A percentile compares a stretch with the other conserved stretches of the same genome.
Conservation (phyloP, 1,284 basidiomycete genomes). For the Calocybe gambosa region DNA sequence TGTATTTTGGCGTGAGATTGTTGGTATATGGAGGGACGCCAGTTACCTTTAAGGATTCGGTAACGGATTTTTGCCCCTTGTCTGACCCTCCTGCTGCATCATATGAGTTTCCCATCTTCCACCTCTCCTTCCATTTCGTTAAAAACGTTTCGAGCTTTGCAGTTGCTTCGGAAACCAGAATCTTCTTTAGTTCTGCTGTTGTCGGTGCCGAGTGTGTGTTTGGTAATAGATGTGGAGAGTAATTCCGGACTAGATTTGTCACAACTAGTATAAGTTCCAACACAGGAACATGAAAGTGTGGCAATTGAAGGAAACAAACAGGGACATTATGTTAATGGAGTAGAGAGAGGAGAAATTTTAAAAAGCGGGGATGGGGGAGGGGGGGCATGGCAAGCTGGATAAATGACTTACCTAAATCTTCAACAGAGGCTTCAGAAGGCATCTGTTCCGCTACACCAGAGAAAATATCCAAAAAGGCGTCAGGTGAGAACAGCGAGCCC, state of each 20-base stretch:
- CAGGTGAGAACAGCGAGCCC: slow-evolving; percentile 45
- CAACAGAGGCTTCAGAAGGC: slow-evolving; percentile 55
- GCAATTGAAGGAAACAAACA: slow-evolving; percentile 14
- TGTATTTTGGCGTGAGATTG: slow-evolving; percentile 20
- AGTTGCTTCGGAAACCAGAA: slow-evolving; percentile 49
- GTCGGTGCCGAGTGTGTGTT: slow-evolving; percentile 62
- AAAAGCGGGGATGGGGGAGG: slow-evolving; percentile 14
- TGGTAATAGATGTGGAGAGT: slow-evolving; percentile 77
- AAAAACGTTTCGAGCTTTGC: slow-evolving; percentile 34
- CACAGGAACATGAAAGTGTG: slow-evolving; percentile 26
- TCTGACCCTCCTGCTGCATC: slow-evolving; percentile 13
- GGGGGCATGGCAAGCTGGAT: slow-evolving; percentile 21
- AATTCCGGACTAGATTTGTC: slow-evolving; percentile 84
- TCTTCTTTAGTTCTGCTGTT: slow-evolving; percentile 58
- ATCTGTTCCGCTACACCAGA: slow-evolving; percentile 63
- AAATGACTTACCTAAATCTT: slow-evolving; percentile 68
- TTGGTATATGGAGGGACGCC: background rate
- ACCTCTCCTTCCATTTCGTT: slow-evolving; percentile 36
- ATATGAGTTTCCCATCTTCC: slow-evolving; percentile 22
- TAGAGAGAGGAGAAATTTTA: slow-evolving; percentile 13
- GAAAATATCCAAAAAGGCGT: slow-evolving; percentile 52
- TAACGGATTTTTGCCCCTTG: slow-evolving; percentile 4
- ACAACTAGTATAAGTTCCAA: slow-evolving; percentile 72
- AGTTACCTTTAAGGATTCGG: slow-evolving; percentile 19
- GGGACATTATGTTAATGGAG: slow-evolving; percentile 23